These are phyloP conservation scores for Chaetomiaceae sp. DNA, from an alignment of 2,329 filamentous ascomycete genomes.

Conservation along the genomic window DNA sequence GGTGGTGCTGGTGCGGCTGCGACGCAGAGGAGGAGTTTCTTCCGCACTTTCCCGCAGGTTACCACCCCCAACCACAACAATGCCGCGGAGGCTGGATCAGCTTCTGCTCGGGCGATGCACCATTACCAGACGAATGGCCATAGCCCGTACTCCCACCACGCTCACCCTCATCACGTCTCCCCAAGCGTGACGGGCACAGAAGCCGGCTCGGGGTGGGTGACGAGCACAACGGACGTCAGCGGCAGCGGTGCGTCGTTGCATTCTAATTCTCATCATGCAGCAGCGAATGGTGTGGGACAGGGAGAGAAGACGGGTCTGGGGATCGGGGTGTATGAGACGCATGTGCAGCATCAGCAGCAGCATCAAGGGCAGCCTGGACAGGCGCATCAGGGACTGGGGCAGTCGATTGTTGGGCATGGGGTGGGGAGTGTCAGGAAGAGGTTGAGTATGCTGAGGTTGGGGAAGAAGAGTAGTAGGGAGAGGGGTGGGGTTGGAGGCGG, in stretches of 20 bases:
- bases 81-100: background rate
- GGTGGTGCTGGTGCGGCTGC: conserved; percentile 13
- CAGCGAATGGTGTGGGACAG: background rate
- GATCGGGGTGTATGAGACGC: background rate
- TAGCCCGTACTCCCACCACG: background rate
- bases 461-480: conserved; percentile 61
- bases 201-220: background rate
- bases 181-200: background rate
- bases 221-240: background rate
- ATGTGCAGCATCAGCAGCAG: background rate
- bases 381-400: background rate
- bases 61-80: background rate
- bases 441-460: conserved; percentile 71
- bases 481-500: background rate
- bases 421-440: conserved; percentile 68
- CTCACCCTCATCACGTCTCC: background rate
- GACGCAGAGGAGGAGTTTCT: conserved; percentile 41
- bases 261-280: background rate
- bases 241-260: background rate
- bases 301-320: conserved; percentile 5
- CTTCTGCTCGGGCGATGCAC: background rate
- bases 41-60: conserved; percentile 34
- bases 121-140: no score
- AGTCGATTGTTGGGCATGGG: background rate
- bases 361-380: background rate